phyloP scores from a whole-genome alignment of 2,329 filamentous ascomycete species.

The Aspergillus aculeatus region DNA sequence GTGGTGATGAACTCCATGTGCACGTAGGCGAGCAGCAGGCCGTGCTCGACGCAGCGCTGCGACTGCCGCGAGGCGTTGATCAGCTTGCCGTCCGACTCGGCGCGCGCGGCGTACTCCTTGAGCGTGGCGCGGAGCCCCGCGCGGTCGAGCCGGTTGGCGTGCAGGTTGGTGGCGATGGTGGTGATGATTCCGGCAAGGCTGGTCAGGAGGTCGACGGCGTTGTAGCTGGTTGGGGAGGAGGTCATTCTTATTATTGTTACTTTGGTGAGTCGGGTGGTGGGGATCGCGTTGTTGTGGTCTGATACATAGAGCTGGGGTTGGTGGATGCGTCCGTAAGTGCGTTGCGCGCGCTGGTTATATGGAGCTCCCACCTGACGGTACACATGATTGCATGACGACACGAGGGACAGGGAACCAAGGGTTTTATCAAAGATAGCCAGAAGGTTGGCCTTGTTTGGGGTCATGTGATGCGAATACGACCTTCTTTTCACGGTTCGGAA shows the following conservation, averaged over 20 bases:
- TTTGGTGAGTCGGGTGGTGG: not conserved
- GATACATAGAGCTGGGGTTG: not conserved
- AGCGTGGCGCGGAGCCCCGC: slow-evolving; percentile 13
- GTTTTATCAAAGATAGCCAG: not conserved
- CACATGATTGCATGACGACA: not conserved
- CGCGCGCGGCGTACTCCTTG: slow-evolving; percentile 17
- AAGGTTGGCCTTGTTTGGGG: not conserved
- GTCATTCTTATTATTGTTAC: not conserved
- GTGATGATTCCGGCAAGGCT: not conserved
- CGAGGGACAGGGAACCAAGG: not conserved
- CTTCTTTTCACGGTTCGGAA: not conserved
- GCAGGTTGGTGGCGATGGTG: slow-evolving; percentile 12
- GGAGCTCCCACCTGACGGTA: no score
- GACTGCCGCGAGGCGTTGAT: slow-evolving; percentile 13
- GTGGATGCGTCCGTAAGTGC: not conserved
- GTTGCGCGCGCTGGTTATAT: no score
- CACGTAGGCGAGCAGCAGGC: slow-evolving; percentile 13
- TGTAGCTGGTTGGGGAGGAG: not conserved
- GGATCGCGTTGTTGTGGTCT: not conserved
- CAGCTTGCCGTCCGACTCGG: slow-evolving; percentile 17
- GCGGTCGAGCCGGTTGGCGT: slow-evolving; percentile 15
- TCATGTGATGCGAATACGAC: not conserved
- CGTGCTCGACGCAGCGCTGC: slow-evolving; percentile 9
- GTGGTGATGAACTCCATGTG: slow-evolving; percentile 16
- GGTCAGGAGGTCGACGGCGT: slow-evolving; percentile 5